phyloP scores from a whole-genome alignment of 306 rosid species.

The Glycyrrhiza uralensis region DNA sequence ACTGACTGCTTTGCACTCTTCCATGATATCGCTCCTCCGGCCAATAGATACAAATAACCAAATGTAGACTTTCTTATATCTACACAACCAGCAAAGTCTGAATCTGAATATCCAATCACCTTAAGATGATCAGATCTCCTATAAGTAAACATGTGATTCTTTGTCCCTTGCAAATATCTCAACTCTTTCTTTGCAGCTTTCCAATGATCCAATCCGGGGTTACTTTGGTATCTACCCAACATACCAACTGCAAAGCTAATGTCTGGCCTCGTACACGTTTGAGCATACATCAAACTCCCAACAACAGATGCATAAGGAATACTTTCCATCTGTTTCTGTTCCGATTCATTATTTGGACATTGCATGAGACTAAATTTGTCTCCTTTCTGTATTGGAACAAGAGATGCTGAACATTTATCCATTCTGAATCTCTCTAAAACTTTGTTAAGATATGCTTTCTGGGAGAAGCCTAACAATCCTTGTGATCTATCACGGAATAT shows the following conservation, averaged over 20 bases:
- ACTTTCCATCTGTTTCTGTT: not conserved
- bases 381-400: not conserved
- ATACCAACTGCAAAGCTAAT: not conserved
- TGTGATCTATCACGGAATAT: not conserved
- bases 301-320: not conserved
- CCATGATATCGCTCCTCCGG: no score
- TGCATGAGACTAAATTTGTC: not conserved
- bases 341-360: not conserved
- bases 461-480: no score
- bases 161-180: not conserved
- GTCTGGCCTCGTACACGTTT: not conserved
- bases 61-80: no score
- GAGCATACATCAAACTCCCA: not conserved
- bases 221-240: not conserved
- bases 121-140: no score
- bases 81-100: not conserved
- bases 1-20: no score
- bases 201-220: not conserved
- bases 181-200: not conserved
- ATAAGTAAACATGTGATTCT: no score
- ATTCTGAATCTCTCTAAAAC: not conserved
- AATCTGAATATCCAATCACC: no score
- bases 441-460: not conserved
- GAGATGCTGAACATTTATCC: not conserved
- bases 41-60: no score